These are phyloP conservation scores for Helicosporidium sp. DNA, from an alignment of 139 green algal genomes.

Conservation along the genomic window DNA sequence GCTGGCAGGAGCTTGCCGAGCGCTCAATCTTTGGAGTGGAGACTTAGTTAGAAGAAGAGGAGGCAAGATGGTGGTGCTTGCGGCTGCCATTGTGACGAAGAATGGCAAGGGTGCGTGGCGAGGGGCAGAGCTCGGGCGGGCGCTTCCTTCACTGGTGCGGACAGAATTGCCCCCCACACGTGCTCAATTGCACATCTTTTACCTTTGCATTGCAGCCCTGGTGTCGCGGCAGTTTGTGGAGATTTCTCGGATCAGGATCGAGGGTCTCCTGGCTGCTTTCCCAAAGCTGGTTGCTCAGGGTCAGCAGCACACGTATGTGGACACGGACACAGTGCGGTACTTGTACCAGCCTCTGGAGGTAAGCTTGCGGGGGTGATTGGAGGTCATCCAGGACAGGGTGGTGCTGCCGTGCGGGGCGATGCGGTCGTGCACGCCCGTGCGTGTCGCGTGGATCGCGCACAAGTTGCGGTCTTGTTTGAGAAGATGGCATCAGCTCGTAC, in stretches of 20 bases:
- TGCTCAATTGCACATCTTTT: not conserved
- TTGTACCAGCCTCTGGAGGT: constrained; percentile 97
- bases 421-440: not conserved
- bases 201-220: constrained; percentile 53
- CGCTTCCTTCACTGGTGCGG: not conserved
- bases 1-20: too few species aligned
- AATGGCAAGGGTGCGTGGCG: constrained; percentile 66
- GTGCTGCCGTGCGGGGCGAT: not conserved
- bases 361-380: not conserved
- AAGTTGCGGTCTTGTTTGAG: too few species aligned
- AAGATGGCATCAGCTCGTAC: too few species aligned
- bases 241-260: constrained; percentile 92
- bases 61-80: constrained; percentile 75
- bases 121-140: not conserved
- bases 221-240: constrained; percentile 94
- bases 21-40: too few species aligned
- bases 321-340: constrained; percentile 98
- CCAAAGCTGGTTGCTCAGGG: constrained; percentile 87
- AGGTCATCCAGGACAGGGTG: not conserved
- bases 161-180: not conserved
- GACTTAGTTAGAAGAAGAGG: too few species aligned
- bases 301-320: constrained; percentile 97
- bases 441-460: not conserved
- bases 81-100: constrained; percentile 74
- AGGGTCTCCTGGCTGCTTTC: constrained; percentile 92